Evolutionary conservation across 495 filamentous ascomycete species (phyloP).

Genomic region (Penicillium antarcticum): DNA sequence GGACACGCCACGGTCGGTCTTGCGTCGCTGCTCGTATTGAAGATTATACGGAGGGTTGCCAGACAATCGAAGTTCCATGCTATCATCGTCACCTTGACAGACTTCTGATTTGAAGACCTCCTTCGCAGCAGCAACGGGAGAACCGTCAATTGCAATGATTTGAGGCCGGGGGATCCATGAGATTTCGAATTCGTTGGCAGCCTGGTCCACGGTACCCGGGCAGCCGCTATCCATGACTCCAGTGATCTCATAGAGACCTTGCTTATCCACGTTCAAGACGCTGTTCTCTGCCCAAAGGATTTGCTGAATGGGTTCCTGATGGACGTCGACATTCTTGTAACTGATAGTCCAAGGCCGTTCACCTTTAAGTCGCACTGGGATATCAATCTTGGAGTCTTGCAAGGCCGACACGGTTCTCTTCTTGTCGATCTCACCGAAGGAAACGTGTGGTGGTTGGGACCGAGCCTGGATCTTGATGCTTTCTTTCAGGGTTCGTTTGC

Average conservation of each 20-base stretch:
- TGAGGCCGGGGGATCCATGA: constrained; percentile 79
- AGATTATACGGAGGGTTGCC: constrained; percentile 83
- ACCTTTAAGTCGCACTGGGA: constrained; percentile 82
- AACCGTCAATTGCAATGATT: constrained; percentile 61
- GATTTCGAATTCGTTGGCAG: constrained; percentile 71
- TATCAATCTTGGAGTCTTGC: constrained; percentile 65
- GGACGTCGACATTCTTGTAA: constrained; percentile 61
- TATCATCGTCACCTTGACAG: constrained; percentile 91
- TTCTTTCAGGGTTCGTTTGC: constrained; percentile 77
- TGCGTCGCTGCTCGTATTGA: constrained; percentile 73
- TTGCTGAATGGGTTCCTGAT: constrained; percentile 41
- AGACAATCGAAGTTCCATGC: constrained; percentile 71
- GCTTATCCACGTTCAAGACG: constrained; percentile 56
- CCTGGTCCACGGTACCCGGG: constrained; percentile 70
- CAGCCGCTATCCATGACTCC: constrained; percentile 75
- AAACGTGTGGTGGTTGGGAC: constrained; percentile 77
- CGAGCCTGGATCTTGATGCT: constrained; percentile 80
- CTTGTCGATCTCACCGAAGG: constrained; percentile 79
- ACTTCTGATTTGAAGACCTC: constrained; percentile 70
- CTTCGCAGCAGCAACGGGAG: constrained; percentile 48
- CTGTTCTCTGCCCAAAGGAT: constrained; percentile 65
- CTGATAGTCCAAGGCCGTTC: constrained; percentile 76
- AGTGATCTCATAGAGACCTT: constrained; percentile 75
- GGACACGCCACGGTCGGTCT: constrained; percentile 57
- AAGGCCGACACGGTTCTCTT: constrained; percentile 68